Base-by-base conservation (phyloP, 116 monocot species). In the Phalaenopsis hybrid region DNA sequence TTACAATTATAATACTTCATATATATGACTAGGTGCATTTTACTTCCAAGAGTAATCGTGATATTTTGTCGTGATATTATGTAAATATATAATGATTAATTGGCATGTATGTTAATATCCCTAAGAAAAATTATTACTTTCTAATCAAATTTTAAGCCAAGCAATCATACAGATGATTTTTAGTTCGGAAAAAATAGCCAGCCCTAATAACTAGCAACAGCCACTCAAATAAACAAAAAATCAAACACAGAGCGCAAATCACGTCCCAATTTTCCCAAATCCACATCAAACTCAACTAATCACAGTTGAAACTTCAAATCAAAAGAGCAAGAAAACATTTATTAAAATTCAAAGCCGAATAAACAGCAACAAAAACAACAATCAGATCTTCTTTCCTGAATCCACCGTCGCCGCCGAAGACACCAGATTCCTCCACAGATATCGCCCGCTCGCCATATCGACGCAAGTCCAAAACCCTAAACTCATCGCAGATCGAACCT, bases 371-470 rank as follows among this genome's bases (percentile, higher is more conserved):
- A 72, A 33, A 72, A 13, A 37, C 76, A 6, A 23, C 1, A 77
- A 77, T 77, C 77, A 77, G 51, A 77, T 41, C 37, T 88, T 77
- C 80, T 82, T 80, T 16, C 55, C 46, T 23, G 20, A 20, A 45
- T 37, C 73, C 8, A 75, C 41, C 25, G 79, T 3, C 7, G 76
- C 31, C 13, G 82, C 80, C 8, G 82, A 77, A 2, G 86, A 74
- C 55, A 82, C 84, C 73, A 90, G 78, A 20, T 81, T 78, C 84
- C 89, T 85, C 92, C 92, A 92, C 33, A 92, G 75, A 83, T 92
- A 92, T 31, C 81, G 67, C 80, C 92, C 92, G 50, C 87, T 92
- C 58, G 89, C 92, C 92, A 92, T 92, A 77, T 92, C 92, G 79
- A 92, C 87, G 44, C 82, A 81, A 2, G 87, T 84, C 91, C 91